Conservation (phyloP, 1,284 basidiomycete species). For the Veloboletus limbatus region DNA sequence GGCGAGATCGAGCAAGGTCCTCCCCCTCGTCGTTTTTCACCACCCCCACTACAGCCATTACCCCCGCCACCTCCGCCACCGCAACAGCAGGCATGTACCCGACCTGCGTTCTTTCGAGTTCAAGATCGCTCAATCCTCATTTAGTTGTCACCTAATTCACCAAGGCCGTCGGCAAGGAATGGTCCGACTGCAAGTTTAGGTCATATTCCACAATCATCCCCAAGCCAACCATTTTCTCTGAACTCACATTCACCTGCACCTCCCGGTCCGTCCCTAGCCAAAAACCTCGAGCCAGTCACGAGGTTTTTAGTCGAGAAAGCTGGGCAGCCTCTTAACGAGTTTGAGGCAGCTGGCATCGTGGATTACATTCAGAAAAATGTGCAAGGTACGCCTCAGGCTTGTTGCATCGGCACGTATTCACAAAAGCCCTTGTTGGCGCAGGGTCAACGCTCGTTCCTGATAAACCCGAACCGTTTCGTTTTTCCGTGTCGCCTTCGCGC, state of each 20-base stretch:
- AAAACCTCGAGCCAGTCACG: slow-evolving; percentile 45
- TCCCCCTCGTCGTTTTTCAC: slow-evolving; percentile 23
- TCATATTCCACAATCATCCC: slow-evolving; percentile 18
- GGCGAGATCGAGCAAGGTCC: slow-evolving; percentile 28
- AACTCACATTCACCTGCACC: slow-evolving; percentile 10
- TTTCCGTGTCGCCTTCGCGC: slow-evolving; percentile 48
- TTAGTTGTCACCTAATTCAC: slow-evolving; percentile 23
- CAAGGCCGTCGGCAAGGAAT: slow-evolving; percentile 15
- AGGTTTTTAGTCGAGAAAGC: slow-evolving; percentile 44
- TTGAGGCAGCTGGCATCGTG: slow-evolving; percentile 55
- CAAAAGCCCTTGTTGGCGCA: slow-evolving; percentile 14
- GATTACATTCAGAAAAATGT: slow-evolving; percentile 46
- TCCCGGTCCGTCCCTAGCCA: slow-evolving; percentile 31
- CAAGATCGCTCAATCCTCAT: slow-evolving; percentile 29
- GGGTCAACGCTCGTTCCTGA: slow-evolving; percentile 34
- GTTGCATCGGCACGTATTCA: slow-evolving; percentile 13
- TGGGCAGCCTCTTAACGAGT: slow-evolving; percentile 45
- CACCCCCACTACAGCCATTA: slow-evolving; percentile 22
- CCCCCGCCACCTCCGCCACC: slow-evolving; percentile 18
- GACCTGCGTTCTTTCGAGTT: slow-evolving; percentile 17
- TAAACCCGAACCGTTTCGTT: slow-evolving; percentile 54
- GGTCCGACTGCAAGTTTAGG: slow-evolving; percentile 10
- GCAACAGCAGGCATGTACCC: slow-evolving; percentile 30
- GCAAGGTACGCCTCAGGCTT: slow-evolving; percentile 31
- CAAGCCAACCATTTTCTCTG: slow-evolving; percentile 19